Conservation (phyloP, 2,329 filamentous ascomycete species). For the Camptophora hylomeconis region DNA sequence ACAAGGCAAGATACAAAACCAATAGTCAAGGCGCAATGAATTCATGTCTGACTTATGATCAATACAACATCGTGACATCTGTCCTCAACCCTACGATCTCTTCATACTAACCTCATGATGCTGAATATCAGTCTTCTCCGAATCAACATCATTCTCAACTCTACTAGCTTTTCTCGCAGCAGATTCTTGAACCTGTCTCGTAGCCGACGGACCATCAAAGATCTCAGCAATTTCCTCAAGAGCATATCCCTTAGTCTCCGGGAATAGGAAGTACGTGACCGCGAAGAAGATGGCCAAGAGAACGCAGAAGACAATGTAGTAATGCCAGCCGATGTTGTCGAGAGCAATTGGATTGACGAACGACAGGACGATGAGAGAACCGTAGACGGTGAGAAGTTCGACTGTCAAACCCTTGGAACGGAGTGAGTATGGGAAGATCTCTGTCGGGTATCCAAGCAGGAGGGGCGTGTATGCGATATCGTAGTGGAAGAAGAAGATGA, state of each 20-base stretch:
- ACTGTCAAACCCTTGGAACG: slow-evolving; percentile 33
- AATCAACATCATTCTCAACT: too few species aligned
- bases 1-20: too few species aligned
- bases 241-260: slow-evolving; percentile 20
- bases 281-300: slow-evolving; percentile 18
- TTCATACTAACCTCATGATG: too few species aligned
- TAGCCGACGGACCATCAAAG: slow-evolving; percentile 21
- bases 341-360: slow-evolving; percentile 25
- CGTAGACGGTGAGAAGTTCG: slow-evolving; percentile 17
- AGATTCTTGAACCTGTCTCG: too few species aligned
- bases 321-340: slow-evolving; percentile 22
- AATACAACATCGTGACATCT: too few species aligned
- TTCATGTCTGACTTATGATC: too few species aligned
- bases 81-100: too few species aligned
- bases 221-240: slow-evolving; percentile 20
- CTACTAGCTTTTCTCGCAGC: too few species aligned
- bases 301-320: slow-evolving; percentile 24
- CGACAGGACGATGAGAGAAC: slow-evolving; percentile 15
- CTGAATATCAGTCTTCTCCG: too few species aligned
- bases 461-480: slow-evolving; percentile 20
- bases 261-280: slow-evolving; percentile 18
- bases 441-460: slow-evolving; percentile 26
- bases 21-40: too few species aligned
- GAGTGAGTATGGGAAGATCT: slow-evolving; percentile 36
- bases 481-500: slow-evolving; percentile 30